Evolutionary conservation across 2,329 filamentous ascomycete genomes (phyloP).

Genomic region (Penicillium frequentans): DNA sequence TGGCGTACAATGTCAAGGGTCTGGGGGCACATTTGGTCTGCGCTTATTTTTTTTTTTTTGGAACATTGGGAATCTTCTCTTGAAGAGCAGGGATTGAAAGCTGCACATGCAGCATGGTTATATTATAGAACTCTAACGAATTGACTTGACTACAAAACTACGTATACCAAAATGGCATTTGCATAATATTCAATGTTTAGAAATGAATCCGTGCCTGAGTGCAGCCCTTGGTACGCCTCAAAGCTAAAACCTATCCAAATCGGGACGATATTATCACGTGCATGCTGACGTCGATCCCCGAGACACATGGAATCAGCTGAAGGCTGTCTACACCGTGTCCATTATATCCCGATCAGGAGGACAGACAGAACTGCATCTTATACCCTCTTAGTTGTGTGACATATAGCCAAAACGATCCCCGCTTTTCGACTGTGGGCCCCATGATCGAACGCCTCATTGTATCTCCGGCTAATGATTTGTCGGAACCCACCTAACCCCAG

Average conservation of each 20-base stretch:
- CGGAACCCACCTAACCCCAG: neutral
- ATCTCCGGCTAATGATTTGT: neutral
- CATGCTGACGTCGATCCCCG: constrained; percentile 2
- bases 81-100: constrained; percentile 14
- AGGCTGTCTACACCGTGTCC: neutral
- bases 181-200: neutral
- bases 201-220: neutral
- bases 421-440: neutral
- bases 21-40: constrained; percentile 5
- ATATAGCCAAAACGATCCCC: neutral
- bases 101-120: constrained; percentile 9
- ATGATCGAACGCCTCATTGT: constrained; percentile 3
- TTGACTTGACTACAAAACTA: constrained; percentile 16
- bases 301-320: neutral
- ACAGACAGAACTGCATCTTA: neutral
- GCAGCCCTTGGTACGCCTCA: neutral
- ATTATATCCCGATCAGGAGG: neutral
- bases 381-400: neutral
- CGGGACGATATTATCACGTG: neutral
- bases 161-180: neutral
- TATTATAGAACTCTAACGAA: constrained; percentile 23
- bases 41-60: constrained; percentile 8
- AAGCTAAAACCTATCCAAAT: neutral
- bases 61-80: constrained; percentile 21
- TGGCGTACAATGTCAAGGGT: constrained; percentile 6